These are phyloP conservation scores for Agrostemma githago DNA, from an alignment of 148 eudicot species.

Conservation along the genomic window DNA sequence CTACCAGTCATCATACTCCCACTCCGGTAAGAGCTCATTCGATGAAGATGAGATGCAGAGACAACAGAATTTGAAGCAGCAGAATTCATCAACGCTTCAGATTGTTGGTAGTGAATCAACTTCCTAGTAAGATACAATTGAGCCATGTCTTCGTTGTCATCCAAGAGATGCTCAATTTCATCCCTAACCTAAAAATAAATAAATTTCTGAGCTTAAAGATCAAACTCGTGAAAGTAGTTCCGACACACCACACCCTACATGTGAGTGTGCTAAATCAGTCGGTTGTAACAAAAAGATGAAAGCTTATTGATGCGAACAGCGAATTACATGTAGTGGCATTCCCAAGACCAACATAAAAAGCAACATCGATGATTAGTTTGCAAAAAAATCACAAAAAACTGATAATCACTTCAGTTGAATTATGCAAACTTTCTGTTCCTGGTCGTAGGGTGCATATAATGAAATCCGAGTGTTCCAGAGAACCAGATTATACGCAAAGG, in stretches of 20 bases:
- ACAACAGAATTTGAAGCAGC: constrained; percentile 46
- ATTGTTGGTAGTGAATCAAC: constrained; percentile 75
- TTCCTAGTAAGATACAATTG: constrained; percentile 88
- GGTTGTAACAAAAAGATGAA: neutral
- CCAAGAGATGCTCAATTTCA: constrained; percentile 97
- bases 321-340: neutral
- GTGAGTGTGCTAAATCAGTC: neutral
- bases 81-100: constrained; percentile 49
- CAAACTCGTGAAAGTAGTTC: neutral
- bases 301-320: neutral
- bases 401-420: neutral
- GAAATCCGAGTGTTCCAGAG: neutral
- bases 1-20: constrained; percentile 67
- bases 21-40: constrained; percentile 64
- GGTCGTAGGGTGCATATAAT: neutral
- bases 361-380: neutral
- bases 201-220: constrained; percentile 1
- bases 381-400: neutral
- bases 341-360: neutral
- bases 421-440: neutral
- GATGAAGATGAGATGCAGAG: constrained; percentile 44
- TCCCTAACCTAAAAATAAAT: constrained; percentile 64
- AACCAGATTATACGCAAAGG: neutral
- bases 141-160: constrained; percentile 96
- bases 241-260: neutral